Evolutionary conservation across 306 rosid species (phyloP), one percentile per base, ranked within the genome.

Genomic region (Sicyos baderoa): DNA sequence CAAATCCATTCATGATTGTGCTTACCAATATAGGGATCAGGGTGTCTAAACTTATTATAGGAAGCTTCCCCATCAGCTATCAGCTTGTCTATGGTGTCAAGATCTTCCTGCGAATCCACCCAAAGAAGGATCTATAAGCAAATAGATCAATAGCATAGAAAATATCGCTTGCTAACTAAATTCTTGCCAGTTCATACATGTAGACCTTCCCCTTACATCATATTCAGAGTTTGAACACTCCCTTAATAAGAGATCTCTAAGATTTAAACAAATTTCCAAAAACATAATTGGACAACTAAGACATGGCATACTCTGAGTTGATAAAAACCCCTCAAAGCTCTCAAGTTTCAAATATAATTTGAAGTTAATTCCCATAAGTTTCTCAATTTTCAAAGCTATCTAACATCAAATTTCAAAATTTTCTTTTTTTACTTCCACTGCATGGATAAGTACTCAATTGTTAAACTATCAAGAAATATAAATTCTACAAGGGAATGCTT

Each of bases 1-100:
- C 53, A 18, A 62, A 44, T 44, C 50, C 23, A 25, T 32, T 45
- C 21, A 59, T 25, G 21, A 49, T 10, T 17, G 8, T 72, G 21
- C 71, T 70, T 84, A 92, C 98, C 98, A 9, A 92, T 84, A 75
- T 92, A 92, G 67, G 98, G 98, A 76, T 92, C 98, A 60, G 98
- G 98, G 77, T 92, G 98, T 57, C 98, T 86, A 87, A 88, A 92
- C 84, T 89, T 92, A 75, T 92, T 83, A 84, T 89, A 75, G 68
- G 73, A 9, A 45, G 88, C 95, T 82, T 89, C 96, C 22, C 76
- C 98, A 78, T 87, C 81, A 0, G 19, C 86, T 77, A 89, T 86
- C 79, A 92, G 55, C 76, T 82, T 84, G 71, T 92, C 98, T 51
- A 92, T 89, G 7, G 95, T 87, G 74, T 92, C 98, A 23, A 37